Conservation (phyloP, 2,329 filamentous ascomycete species). For the Cytospora mali region DNA sequence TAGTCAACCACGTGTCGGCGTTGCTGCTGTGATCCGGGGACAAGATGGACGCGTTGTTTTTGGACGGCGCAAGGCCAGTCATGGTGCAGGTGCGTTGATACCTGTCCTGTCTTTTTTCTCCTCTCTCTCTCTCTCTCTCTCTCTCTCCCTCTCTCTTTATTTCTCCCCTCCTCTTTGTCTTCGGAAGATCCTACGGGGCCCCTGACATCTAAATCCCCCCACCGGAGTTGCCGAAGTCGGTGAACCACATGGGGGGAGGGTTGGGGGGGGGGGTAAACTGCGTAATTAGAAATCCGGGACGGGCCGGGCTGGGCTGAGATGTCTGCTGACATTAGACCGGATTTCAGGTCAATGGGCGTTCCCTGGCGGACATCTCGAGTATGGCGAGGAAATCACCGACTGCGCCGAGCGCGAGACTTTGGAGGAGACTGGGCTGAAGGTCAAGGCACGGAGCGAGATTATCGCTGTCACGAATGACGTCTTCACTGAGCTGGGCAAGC, state of each 20-base stretch:
- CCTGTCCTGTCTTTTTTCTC: no score
- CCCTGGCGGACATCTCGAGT: conserved; percentile 76
- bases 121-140: no score
- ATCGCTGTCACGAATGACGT: conserved; percentile 68
- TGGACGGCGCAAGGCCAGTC: conserved; percentile 51
- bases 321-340: neutral
- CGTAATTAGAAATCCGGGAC: neutral
- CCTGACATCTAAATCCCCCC: neutral
- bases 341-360: conserved; percentile 55
- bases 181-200: neutral
- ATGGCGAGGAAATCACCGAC: conserved; percentile 61
- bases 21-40: conserved; percentile 50
- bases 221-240: conserved; percentile 16
- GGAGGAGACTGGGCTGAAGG: conserved; percentile 69
- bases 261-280: no score
- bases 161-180: no score
- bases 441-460: conserved; percentile 56
- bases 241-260: neutral
- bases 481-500: conserved; percentile 61
- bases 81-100: conserved; percentile 50
- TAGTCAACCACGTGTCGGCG: conserved; percentile 48
- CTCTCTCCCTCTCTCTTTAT: no score
- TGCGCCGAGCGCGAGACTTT: conserved; percentile 69
- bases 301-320: no score
- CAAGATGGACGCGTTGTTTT: conserved; percentile 48